Percentiles rank a stretch among this genome's conserved stretches.
Conservation (phyloP, 1,284 basidiomycete genomes). For the Malassezia furfur region DNA sequence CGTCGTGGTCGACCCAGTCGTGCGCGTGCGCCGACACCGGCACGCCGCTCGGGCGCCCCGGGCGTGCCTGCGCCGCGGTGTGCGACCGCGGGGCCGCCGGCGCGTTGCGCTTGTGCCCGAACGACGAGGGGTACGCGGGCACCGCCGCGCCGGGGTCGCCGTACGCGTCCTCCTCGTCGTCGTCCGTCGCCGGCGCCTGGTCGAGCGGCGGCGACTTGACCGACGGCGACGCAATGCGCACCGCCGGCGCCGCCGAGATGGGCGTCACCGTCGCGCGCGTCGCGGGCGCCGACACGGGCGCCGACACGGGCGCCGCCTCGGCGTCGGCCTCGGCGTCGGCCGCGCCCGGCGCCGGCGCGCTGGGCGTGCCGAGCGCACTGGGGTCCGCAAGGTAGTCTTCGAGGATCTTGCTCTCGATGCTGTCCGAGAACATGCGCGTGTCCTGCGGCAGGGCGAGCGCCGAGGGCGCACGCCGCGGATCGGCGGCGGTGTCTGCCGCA, state of each 20-base stretch:
- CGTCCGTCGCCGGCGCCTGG: not conserved
- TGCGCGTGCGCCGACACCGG: not conserved
- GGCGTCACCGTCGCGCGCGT: not conserved
- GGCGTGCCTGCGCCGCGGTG: not conserved
- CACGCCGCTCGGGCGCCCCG: slow-evolving; percentile 3
- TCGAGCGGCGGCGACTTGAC: not conserved
- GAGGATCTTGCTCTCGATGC: not conserved
- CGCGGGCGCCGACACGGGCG: not conserved
- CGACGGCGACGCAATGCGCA: not conserved
- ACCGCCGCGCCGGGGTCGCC: not conserved
- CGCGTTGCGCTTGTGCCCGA: slow-evolving; percentile 27
- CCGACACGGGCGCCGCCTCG: not conserved
- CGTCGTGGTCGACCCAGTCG: slow-evolving; percentile 16
- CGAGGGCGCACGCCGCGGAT: not conserved
- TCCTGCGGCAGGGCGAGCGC: not conserved
- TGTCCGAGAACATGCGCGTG: not conserved
- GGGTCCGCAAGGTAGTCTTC: not conserved
- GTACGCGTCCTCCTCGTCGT: not conserved
- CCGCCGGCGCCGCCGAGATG: not conserved
- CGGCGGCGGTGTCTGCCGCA: not conserved
- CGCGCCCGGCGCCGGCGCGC: not conserved
- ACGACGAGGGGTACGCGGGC: slow-evolving; percentile 31
- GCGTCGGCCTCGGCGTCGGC: not conserved
- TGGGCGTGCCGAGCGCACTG: not conserved
- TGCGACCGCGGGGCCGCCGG: not conserved